Percentiles rank a stretch among this genome's conserved stretches.
phyloP scores from a whole-genome alignment of 805 yeast genomes.

The Grigorovia jiainica region DNA sequence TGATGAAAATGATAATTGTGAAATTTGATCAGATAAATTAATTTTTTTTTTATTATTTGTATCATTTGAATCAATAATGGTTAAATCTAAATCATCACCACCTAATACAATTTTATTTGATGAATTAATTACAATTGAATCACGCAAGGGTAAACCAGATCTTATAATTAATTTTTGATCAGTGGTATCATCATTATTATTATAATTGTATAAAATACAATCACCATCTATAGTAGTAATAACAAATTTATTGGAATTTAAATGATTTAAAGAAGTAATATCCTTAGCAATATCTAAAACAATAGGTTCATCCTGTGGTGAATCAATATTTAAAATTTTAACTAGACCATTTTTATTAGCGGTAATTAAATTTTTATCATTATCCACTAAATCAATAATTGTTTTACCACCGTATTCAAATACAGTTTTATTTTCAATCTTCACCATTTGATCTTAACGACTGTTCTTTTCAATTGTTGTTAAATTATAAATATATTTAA shows the following conservation, averaged over 20 bases:
- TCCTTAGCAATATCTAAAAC: constrained; percentile 43
- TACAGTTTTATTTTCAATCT: constrained; percentile 15
- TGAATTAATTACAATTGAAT: constrained; percentile 48
- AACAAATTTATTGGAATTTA: constrained; percentile 12
- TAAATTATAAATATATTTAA: no score
- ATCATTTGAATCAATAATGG: constrained; percentile 35
- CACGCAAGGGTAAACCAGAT: constrained; percentile 31
- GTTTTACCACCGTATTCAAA: constrained; percentile 28
- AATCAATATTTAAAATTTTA: constrained; percentile 39
- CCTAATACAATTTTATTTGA: constrained; percentile 52
- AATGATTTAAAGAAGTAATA: constrained; percentile 30
- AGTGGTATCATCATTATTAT: constrained; percentile 6
- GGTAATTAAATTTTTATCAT: constrained; percentile 33
- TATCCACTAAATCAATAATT: constrained; percentile 14
- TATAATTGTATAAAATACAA: constrained; percentile 13
- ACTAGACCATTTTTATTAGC: constrained; percentile 48
- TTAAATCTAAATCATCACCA: constrained; percentile 56
- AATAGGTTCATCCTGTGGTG: constrained; percentile 51
- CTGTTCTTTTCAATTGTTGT: no score
- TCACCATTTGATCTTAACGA: no score
- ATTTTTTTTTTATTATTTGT: constrained; percentile 12
- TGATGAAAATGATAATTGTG: constrained; percentile 46
- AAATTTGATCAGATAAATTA: constrained; percentile 43
- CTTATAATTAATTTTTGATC: constrained; percentile 35
- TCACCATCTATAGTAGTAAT: constrained; percentile 23